Base-by-base conservation (phyloP, 2,329 filamentous ascomycete species). In the Talaromyces sp. region DNA sequence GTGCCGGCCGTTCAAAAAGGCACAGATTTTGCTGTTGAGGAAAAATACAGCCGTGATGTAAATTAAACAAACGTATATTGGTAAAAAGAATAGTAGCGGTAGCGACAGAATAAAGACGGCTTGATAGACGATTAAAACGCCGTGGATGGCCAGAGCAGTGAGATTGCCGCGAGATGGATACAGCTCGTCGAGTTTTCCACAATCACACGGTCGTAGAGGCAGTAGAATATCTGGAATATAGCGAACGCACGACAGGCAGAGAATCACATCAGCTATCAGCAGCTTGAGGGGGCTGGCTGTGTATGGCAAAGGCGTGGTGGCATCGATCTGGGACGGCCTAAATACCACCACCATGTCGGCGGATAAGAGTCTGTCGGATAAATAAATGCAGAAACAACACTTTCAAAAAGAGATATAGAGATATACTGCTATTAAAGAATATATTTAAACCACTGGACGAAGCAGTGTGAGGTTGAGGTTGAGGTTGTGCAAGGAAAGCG, bases 161-260 rank as follows among this genome's bases (percentile, higher is more conserved):
- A 85, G 35, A 64, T 91, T 91, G 50, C 74, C 70, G 14, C 67
- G 61, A 0, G 83, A 87, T 1, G 80, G 80, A 61, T 86, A 82
- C 19, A 91, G 75, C 74, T 92, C 89, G 66, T 87, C 85, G 53
- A 89, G 79, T 66, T 62, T 48, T 14, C 77, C 82, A 1, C 83
- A 83, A 48, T 78, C 77, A 58, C 76, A 76, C 1, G 85, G 81
- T 14, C 69, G 71, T 8, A 87, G 51, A 0, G 88, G 88, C 65
- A 81, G 77, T n/a, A 90, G 58, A 38, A 89, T 76, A 70, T 82
- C 84, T 2, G 85, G 86, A 21, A 89, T 69, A 3, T 71, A 68
- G 61, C 66, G 67, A 19, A 69, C 62, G 50, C 72, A 68, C 3
- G 61, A 64, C 43, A 76, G 54, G 41, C 76, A 73, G 6, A 79